These are phyloP conservation scores for Wickerhamomyces pijperi DNA, from an alignment of 805 yeast species.

Conservation along the genomic window DNA sequence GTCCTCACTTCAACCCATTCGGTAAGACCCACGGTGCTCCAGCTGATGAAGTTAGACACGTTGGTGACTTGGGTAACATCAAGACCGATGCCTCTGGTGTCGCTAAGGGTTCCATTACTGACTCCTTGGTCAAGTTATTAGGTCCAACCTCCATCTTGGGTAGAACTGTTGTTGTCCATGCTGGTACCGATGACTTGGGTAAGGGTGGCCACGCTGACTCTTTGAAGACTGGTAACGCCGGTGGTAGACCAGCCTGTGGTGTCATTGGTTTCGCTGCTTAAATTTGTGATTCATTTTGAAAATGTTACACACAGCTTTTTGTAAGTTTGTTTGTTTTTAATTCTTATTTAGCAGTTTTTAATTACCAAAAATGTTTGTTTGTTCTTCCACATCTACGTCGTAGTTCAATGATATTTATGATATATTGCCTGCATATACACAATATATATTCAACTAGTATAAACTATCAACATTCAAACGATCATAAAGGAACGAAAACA, in stretches of 20 bases:
- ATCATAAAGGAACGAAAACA: neutral
- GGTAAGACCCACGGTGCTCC: constrained; percentile 88
- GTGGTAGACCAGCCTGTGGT: constrained; percentile 98
- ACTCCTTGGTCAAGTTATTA: constrained; percentile 62
- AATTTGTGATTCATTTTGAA: neutral
- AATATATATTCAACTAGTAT: no score
- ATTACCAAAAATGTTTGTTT: no score
- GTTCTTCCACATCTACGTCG: no score
- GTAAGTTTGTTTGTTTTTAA: neutral
- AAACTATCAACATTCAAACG: no score
- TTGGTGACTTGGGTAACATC: constrained; percentile 95
- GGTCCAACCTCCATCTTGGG: constrained; percentile 88
- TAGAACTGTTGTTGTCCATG: constrained; percentile 91
- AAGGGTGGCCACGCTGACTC: constrained; percentile 89
- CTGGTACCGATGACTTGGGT: constrained; percentile 88
- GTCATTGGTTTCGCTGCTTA: constrained; percentile 55
- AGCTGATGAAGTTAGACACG: constrained; percentile 70
- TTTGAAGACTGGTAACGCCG: constrained; percentile 93
- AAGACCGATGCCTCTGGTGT: constrained; percentile 78
- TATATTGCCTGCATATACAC: no score
- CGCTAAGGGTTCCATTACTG: constrained; percentile 84
- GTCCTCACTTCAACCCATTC: constrained; percentile 94
- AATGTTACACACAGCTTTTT: no score
- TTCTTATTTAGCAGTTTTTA: neutral
- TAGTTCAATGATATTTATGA: no score